Percentiles rank a stretch among this genome's conserved stretches.
Conservation (phyloP, 768 basidiomycete genomes). For the Rossbeevera mucosa region DNA sequence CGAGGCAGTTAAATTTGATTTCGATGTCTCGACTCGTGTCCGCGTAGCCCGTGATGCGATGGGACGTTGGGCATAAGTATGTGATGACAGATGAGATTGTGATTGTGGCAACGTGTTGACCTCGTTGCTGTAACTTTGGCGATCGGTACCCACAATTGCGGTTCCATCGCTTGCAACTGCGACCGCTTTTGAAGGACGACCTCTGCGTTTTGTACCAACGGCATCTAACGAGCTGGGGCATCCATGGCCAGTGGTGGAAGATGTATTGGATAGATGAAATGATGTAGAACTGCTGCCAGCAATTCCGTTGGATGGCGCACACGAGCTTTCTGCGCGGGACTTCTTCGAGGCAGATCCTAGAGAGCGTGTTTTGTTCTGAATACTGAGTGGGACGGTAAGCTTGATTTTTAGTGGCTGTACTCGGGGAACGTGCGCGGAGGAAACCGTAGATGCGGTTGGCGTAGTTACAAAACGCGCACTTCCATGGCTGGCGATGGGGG, state of each 20-base stretch:
- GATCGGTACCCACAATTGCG: slow-evolving; percentile 14
- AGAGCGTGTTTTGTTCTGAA: slow-evolving; percentile 43
- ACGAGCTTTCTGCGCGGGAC: slow-evolving; percentile 18
- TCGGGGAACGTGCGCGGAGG: slow-evolving; percentile 28
- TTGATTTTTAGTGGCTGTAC: slow-evolving; percentile 60
- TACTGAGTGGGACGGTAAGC: slow-evolving; percentile 57
- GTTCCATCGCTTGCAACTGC: slow-evolving; percentile 30
- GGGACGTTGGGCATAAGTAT: slow-evolving; percentile 15
- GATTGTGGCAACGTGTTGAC: slow-evolving; percentile 32
- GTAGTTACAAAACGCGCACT: slow-evolving; percentile 36
- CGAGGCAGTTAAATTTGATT: slow-evolving; percentile 31
- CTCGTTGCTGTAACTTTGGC: slow-evolving; percentile 30
- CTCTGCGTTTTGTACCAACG: slow-evolving; percentile 42
- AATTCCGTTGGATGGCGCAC: slow-evolving; percentile 39
- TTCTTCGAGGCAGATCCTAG: slow-evolving; percentile 27
- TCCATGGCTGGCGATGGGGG: slow-evolving; percentile 31
- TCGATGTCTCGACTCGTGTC: slow-evolving; percentile 19
- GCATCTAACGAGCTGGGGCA: slow-evolving; percentile 12
- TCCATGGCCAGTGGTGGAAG: slow-evolving; percentile 30
- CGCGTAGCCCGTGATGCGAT: slow-evolving; percentile 24
- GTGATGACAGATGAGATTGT: slow-evolving; percentile 34
- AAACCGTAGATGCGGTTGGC: slow-evolving; percentile 35
- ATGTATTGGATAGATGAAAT: slow-evolving; percentile 6
- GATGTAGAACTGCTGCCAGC: slow-evolving; percentile 23
- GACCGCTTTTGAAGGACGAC: slow-evolving; percentile 52